These are phyloP conservation scores for Aspergillus carlsbadensis DNA, from an alignment of 495 filamentous ascomycete species.

Conservation along the genomic window DNA sequence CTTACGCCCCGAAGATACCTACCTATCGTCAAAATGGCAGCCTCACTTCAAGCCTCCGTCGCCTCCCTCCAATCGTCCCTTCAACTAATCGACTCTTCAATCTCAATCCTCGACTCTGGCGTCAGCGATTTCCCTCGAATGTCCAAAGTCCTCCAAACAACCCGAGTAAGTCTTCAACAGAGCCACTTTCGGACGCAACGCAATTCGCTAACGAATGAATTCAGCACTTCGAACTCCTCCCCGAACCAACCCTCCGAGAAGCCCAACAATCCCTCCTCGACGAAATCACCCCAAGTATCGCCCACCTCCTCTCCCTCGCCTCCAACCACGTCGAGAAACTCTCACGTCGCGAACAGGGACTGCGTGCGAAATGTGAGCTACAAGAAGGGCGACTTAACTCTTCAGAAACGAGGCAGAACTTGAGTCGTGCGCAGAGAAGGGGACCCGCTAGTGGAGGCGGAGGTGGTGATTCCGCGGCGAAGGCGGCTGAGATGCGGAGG, in stretches of 20 bases:
- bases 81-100: constrained; percentile 69
- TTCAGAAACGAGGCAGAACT: constrained; percentile 29
- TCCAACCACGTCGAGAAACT: constrained; percentile 70
- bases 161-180: constrained; percentile 50
- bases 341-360: constrained; percentile 63
- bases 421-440: constrained; percentile 19
- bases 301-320: constrained; percentile 61
- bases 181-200: too few relatives aligned
- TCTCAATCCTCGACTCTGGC: constrained; percentile 68
- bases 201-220: not conserved
- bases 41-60: constrained; percentile 63
- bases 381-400: constrained; percentile 65
- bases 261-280: constrained; percentile 69
- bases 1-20: not conserved
- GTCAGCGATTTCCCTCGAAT: constrained; percentile 75
- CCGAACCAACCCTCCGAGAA: constrained; percentile 62
- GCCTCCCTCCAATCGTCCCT: constrained; percentile 68
- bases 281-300: constrained; percentile 74
- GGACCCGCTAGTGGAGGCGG: not conserved
- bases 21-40: constrained; percentile 35
- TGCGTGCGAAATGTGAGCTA: constrained; percentile 70
- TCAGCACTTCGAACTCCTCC: constrained; percentile 79
- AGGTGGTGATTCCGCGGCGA: constrained; percentile 40
- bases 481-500: constrained; percentile 61
- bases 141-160: constrained; percentile 67